Conservation (phyloP, 2,329 filamentous ascomycete genomes). For the Amauroascus verrucosus region DNA sequence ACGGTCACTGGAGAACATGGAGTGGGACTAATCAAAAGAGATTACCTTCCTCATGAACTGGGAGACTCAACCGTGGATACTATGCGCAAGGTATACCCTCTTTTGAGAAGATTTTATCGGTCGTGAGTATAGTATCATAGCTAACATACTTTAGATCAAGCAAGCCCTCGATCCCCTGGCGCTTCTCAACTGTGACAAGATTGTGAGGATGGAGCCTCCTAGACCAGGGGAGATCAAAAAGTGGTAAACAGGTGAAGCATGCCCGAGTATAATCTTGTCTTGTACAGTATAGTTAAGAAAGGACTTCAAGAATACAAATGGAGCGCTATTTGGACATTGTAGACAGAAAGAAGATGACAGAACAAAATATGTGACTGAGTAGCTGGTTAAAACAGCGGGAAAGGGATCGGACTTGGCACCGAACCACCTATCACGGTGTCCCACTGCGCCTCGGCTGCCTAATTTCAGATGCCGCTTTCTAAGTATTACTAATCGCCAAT, state of each 20-base stretch:
- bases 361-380: background rate
- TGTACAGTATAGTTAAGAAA: background rate
- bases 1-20: constrained; percentile 65
- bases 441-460: background rate
- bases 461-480: background rate
- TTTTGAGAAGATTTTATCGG: background rate
- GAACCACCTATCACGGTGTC: background rate
- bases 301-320: no score
- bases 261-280: background rate
- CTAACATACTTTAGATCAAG: constrained; percentile 43
- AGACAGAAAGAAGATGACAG: no score
- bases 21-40: constrained; percentile 59
- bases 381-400: background rate
- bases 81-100: constrained; percentile 49
- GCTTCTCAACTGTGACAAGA: constrained; percentile 55
- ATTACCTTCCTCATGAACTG: constrained; percentile 53
- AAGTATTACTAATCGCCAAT: background rate
- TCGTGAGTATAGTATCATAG: background rate
- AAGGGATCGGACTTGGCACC: background rate
- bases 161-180: constrained; percentile 56
- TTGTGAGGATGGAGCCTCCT: constrained; percentile 47
- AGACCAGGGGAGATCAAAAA: constrained; percentile 40
- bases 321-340: no score
- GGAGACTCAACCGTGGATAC: constrained; percentile 51
- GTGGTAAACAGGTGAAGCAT: constrained; percentile 28